These are phyloP conservation scores for Parachaetomium inaequale DNA, from an alignment of 495 filamentous ascomycete genomes.

Conservation along the genomic window DNA sequence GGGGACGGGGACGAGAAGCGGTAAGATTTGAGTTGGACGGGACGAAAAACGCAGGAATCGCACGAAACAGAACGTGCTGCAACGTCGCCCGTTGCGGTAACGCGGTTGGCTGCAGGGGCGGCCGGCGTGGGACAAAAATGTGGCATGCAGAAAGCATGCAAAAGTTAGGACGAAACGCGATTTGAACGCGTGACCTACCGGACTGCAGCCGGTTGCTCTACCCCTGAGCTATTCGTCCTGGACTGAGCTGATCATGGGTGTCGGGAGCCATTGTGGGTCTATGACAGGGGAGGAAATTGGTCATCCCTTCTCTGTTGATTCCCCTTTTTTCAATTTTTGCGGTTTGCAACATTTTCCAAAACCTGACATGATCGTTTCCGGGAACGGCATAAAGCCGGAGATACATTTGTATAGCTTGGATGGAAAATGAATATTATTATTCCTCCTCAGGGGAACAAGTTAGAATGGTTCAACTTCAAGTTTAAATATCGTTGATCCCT, in stretches of 20 bases:
- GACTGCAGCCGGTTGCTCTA: constrained; percentile 30
- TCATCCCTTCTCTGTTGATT: too few relatives aligned
- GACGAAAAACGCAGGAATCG: not conserved
- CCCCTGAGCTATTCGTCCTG: constrained; percentile 28
- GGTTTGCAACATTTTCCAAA: too few relatives aligned
- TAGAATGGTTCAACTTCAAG: too few relatives aligned
- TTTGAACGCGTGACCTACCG: constrained; percentile 30
- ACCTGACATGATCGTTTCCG: too few relatives aligned
- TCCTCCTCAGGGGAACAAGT: too few relatives aligned
- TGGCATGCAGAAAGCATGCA: not conserved
- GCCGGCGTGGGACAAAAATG: too few relatives aligned
- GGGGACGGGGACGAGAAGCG: not conserved
- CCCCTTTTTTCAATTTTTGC: too few relatives aligned
- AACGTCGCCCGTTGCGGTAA: too few relatives aligned
- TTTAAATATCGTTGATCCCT: too few relatives aligned
- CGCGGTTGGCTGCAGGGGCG: not conserved
- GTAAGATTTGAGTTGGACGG: not conserved
- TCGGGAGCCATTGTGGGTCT: not conserved
- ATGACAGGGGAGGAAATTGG: not conserved
- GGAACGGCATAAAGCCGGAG: too few relatives aligned
- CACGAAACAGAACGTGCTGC: not conserved
- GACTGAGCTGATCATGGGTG: not conserved
- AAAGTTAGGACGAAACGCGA: constrained; percentile 26
- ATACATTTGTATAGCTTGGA: too few relatives aligned
- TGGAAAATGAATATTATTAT: too few relatives aligned